These are phyloP conservation scores for Xerocomellus dryophilus DNA, from an alignment of 768 basidiomycete genomes.

Conservation along the genomic window DNA sequence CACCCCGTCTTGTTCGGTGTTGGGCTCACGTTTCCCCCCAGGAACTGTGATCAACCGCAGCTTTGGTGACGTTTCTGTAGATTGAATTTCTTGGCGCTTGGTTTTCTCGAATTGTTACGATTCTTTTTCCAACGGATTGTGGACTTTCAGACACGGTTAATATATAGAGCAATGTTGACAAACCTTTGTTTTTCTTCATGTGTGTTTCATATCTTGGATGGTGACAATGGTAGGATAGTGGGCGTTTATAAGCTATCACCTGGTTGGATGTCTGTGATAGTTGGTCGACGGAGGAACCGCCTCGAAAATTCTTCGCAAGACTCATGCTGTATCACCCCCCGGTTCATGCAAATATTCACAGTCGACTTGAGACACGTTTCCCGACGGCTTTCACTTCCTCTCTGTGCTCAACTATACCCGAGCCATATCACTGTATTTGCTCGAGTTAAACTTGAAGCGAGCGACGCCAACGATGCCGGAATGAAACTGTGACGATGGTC, in stretches of 20 bases:
- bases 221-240: constrained; percentile 3
- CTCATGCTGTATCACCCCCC: too few relatives aligned
- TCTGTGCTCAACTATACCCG: too few relatives aligned
- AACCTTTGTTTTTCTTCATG: not conserved
- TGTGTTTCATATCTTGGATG: not conserved
- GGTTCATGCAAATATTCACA: too few relatives aligned
- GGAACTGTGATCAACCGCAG: constrained; percentile 30
- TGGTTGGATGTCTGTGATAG: not conserved
- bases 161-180: constrained; percentile 13
- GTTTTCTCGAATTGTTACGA: not conserved
- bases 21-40: constrained; percentile 9
- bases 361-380: too few relatives aligned
- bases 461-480: too few relatives aligned
- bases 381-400: too few relatives aligned
- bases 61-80: not conserved
- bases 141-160: constrained; percentile 16
- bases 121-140: constrained; percentile 14
- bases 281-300: not conserved
- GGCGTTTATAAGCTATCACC: not conserved
- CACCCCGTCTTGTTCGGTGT: not conserved
- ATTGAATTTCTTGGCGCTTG: constrained; percentile 7
- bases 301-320: too few relatives aligned
- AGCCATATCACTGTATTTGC: too few relatives aligned
- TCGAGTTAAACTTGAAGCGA: too few relatives aligned
- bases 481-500: too few relatives aligned